Evolutionary conservation across 306 rosid species (phyloP), one percentile per base, ranked within the genome.

Genomic region (Quercus variabilis): DNA sequence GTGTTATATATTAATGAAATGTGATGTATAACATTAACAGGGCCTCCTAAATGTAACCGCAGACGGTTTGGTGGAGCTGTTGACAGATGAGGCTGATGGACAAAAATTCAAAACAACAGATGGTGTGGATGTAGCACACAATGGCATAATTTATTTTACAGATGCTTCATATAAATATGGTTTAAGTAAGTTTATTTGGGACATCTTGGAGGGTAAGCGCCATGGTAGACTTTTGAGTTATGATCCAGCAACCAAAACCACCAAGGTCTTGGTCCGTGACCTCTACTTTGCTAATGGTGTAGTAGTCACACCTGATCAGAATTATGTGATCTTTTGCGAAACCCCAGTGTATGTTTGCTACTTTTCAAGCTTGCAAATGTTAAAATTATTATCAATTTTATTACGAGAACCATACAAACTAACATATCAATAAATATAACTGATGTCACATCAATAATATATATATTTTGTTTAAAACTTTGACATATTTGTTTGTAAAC

Each of bases 241-340:
- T 52, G 71, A 91, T 80, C 88, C 90, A 31, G 13, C 71, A 14
- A 87, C 94, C 35, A 88, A 79, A 28, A 52, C 33, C 12, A 94
- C 97, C 43, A 80, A 74, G 28, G 78, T 94, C 11, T 76, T 90
- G 4, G 84, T 78, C 18, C 77, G 55, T 1, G 60, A 88, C 4
- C 96, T 94, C 43, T 84, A 85, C 83, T 90, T 94, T 35, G 78
- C 91, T 33, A 92, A 90, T 77, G 96, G 92, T 21, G 83, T 93
- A 14, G 90, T 78, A 0, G 79, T 87, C 82, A 83, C 94, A 25
- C 86, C 94, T 4, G 93, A 88, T 81, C 93, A 89, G 79, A 79
- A 79, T 1, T 86, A 20, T 7, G 82, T 92, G 9, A 5, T 90
- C 79, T 92, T 84, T 35, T 89, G 96, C 18, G 96, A 94, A 87